Evolutionary conservation across 495 filamentous ascomycete genomes (phyloP).

Genomic region (Podospora australis): DNA sequence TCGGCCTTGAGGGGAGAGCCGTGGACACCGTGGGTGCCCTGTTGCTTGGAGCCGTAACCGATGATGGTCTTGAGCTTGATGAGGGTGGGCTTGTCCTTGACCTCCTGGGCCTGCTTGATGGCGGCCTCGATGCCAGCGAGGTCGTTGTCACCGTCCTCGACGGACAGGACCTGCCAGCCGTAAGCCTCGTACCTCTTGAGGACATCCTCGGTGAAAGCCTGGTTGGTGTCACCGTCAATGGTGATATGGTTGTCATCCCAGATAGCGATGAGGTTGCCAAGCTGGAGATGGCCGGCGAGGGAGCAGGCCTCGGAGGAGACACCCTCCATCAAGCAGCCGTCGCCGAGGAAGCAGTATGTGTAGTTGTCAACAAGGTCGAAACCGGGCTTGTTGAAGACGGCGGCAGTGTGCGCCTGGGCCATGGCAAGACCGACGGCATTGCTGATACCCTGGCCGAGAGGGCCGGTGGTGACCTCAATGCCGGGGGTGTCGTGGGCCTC

Average conservation of each 20-base stretch:
- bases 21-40: slow-evolving; percentile 93
- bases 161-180: slow-evolving; percentile 87
- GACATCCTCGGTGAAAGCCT: slow-evolving; percentile 96
- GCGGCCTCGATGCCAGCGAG: slow-evolving; percentile 82
- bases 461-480: slow-evolving; percentile 95
- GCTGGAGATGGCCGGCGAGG: slow-evolving; percentile 88
- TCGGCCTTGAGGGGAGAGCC: slow-evolving; percentile 90
- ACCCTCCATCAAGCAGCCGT: slow-evolving; percentile 98
- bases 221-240: slow-evolving; percentile 87
- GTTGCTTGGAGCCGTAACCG: slow-evolving; percentile 88
- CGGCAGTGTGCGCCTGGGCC: slow-evolving; percentile 84
- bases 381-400: slow-evolving; percentile 93
- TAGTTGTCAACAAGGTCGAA: slow-evolving; percentile 91
- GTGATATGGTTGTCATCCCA: slow-evolving; percentile 99
- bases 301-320: slow-evolving; percentile 90
- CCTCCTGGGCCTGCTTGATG: slow-evolving; percentile 73
- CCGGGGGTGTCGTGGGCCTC: slow-evolving; percentile 95
- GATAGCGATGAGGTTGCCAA: slow-evolving; percentile 93
- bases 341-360: slow-evolving; percentile 94
- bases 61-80: slow-evolving; percentile 98
- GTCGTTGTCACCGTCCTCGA: slow-evolving; percentile 88
- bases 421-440: slow-evolving; percentile 97
- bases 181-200: slow-evolving; percentile 93
- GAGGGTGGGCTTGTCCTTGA: slow-evolving; percentile 92
- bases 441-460: slow-evolving; percentile 89